phyloP scores from a whole-genome alignment of 2,329 filamentous ascomycete species.

The Botrytis fragariae region DNA sequence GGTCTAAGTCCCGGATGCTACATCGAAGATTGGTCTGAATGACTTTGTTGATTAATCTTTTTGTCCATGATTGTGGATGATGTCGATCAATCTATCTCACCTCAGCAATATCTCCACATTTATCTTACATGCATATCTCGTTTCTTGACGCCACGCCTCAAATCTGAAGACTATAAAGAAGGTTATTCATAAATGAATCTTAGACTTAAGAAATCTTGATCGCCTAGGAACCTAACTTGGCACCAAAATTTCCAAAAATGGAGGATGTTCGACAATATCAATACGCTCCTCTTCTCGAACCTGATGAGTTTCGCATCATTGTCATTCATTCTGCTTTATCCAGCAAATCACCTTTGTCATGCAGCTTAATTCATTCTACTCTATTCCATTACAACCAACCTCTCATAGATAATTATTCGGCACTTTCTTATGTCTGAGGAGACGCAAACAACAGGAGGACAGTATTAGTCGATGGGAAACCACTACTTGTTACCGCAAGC shows the following conservation, averaged over 20 bases:
- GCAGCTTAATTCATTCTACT: not conserved
- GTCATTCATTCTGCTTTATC: not conserved
- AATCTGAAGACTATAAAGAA: no score
- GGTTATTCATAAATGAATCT: no score
- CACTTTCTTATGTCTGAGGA: conserved; percentile 2
- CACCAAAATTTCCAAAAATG: not conserved
- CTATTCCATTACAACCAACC: not conserved
- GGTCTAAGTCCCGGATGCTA: no score
- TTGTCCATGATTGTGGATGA: no score
- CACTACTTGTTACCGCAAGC: not conserved
- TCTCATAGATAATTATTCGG: not conserved
- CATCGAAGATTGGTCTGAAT: no score
- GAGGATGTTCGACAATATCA: not conserved
- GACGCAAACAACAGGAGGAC: not conserved
- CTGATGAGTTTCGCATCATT: not conserved
- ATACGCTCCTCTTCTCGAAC: not conserved
- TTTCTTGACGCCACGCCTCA: no score
- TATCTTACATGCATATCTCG: no score
- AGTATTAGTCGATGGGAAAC: not conserved
- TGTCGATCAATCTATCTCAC: no score
- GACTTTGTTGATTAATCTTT: no score
- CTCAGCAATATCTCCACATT: no score
- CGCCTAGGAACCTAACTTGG: no score
- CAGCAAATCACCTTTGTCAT: not conserved
- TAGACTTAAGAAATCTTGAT: no score